phyloP scores from a whole-genome alignment of 352 stramenopile genomes.

The Phytophthora colocasiae region DNA sequence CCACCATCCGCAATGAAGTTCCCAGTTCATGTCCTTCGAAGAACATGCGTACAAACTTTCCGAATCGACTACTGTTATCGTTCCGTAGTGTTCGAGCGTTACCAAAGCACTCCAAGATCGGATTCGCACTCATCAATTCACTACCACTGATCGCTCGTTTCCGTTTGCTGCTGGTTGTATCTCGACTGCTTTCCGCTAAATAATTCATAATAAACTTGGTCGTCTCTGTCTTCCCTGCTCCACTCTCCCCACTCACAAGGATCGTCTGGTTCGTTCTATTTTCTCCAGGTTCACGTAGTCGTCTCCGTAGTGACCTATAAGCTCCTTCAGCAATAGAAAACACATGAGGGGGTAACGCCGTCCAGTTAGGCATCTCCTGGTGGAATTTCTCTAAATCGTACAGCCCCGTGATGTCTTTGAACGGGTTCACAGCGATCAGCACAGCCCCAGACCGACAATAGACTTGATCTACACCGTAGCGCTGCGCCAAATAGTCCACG shows the following conservation, averaged over 20 bases:
- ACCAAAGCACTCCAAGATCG: conserved; percentile 89
- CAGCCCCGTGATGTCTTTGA: conserved; percentile 73
- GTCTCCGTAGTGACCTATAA: conserved; percentile 61
- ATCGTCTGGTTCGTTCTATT: conserved; percentile 92
- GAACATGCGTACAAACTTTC: conserved; percentile 90
- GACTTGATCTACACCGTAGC: conserved; percentile 74
- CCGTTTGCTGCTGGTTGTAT: conserved; percentile 14
- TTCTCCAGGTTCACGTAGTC: conserved; percentile 54
- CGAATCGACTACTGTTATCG: conserved; percentile 88
- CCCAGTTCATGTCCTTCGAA: conserved; percentile 56
- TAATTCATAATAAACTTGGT: conserved; percentile 93
- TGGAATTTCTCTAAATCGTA: conserved; percentile 63
- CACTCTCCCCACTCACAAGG: conserved; percentile 95
- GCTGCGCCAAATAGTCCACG: conserved; percentile 80
- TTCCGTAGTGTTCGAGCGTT: conserved; percentile 83
- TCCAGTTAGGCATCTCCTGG: conserved; percentile 33
- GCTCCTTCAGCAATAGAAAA: conserved; percentile 81
- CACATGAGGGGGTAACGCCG: conserved; percentile 73
- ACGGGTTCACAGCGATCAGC: conserved; percentile 84
- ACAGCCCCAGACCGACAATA: conserved; percentile 80
- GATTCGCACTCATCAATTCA: conserved; percentile 82
- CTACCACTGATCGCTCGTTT: conserved; percentile 52
- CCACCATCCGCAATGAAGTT: conserved; percentile 63
- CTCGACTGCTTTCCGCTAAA: conserved; percentile 41
- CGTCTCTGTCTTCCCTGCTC: conserved; percentile 96